These are phyloP conservation scores for Pythium periplocum DNA, from an alignment of 352 stramenopile genomes.

Conservation along the genomic window DNA sequence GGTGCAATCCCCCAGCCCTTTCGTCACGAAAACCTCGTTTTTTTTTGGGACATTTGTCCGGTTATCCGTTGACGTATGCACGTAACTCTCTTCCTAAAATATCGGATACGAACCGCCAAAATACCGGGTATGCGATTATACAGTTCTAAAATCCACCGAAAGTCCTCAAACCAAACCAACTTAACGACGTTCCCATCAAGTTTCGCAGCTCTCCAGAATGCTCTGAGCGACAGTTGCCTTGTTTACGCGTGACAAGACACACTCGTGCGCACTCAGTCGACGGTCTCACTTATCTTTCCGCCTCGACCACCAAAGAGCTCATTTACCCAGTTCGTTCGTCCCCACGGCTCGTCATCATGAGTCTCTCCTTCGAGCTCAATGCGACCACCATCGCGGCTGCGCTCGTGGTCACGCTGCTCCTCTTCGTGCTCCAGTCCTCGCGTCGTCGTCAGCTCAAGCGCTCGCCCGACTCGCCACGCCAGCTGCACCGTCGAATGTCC, in stretches of 20 bases:
- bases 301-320: not conserved
- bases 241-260: not conserved
- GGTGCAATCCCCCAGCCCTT: too few species aligned
- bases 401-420: conserved; percentile 19
- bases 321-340: not conserved
- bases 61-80: too few species aligned
- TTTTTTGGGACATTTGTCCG: too few species aligned
- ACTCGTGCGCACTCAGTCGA: not conserved
- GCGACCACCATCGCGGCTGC: not conserved
- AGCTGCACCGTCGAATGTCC: conserved; percentile 53
- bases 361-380: not conserved
- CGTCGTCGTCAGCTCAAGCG: conserved; percentile 13
- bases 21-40: too few species aligned
- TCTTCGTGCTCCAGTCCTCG: conserved; percentile 21
- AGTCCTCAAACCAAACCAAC: too few species aligned
- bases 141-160: too few species aligned
- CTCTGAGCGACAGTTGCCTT: not conserved
- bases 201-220: too few species aligned
- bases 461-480: not conserved
- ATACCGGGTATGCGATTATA: too few species aligned
- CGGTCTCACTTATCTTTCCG: not conserved
- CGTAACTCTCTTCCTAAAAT: too few species aligned
- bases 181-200: too few species aligned
- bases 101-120: too few species aligned
- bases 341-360: not conserved